phyloP scores from a whole-genome alignment of 805 yeast genomes.

The Lipomyces kockii region DNA sequence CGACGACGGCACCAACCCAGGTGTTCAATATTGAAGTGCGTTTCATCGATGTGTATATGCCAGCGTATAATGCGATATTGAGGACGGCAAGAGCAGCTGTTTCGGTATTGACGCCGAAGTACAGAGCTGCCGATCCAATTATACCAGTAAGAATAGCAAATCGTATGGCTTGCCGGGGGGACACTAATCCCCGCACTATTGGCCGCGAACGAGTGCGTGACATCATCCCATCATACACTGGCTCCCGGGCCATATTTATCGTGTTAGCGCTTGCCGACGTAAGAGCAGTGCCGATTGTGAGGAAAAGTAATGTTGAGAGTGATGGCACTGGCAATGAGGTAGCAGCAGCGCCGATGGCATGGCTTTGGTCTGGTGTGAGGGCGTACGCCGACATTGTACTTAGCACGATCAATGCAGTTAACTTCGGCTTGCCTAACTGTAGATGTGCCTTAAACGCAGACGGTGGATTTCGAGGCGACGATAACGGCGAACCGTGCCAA shows the following conservation, averaged over 20 bases:
- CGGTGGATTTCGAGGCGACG: slow-evolving; percentile 14
- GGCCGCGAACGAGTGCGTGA: slow-evolving; percentile 87
- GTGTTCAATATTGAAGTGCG: slow-evolving; percentile 85
- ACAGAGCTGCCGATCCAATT: slow-evolving; percentile 69
- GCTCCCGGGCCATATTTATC: slow-evolving; percentile 96
- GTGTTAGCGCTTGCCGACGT: slow-evolving; percentile 96
- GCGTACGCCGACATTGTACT: slow-evolving; percentile 95
- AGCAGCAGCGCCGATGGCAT: slow-evolving; percentile 12
- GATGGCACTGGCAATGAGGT: slow-evolving; percentile 41
- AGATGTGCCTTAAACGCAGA: slow-evolving; percentile 51
- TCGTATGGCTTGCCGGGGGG: slow-evolving; percentile 73
- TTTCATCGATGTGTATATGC: slow-evolving; percentile 90
- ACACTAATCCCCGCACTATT: slow-evolving; percentile 79
- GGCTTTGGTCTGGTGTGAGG: slow-evolving; percentile 74
- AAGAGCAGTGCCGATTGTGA: slow-evolving; percentile 83
- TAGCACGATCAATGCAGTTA: slow-evolving; percentile 84
- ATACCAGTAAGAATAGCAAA: slow-evolving; percentile 80
- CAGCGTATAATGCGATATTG: slow-evolving; percentile 82
- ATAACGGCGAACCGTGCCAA: slow-evolving; percentile 10
- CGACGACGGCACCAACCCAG: slow-evolving; percentile 99
- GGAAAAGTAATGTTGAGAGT: slow-evolving; percentile 65
- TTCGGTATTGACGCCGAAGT: slow-evolving; percentile 80
- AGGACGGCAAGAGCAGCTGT: slow-evolving; percentile 81
- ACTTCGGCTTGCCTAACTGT: slow-evolving; percentile 86
- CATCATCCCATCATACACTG: slow-evolving; percentile 85